Conservation (phyloP, 1,284 basidiomycete genomes). For the Irpex sp. region DNA sequence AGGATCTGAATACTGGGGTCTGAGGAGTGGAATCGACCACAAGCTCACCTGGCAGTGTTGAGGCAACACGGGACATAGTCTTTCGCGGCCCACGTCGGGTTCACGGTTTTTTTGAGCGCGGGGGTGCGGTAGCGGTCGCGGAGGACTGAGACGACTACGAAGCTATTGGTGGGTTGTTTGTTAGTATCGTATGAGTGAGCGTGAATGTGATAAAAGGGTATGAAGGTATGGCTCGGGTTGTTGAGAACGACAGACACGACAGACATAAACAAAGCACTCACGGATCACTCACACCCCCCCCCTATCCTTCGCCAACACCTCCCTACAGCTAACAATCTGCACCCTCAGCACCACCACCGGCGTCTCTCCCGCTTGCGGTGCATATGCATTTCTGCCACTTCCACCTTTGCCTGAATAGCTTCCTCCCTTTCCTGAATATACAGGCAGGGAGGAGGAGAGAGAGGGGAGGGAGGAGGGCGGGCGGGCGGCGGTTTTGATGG, state of each 20-base stretch:
- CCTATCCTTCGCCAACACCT: slow-evolving; percentile 59
- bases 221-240: neutral
- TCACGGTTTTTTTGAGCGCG: slow-evolving; percentile 76
- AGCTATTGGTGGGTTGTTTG: too few species aligned
- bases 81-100: slow-evolving; percentile 75
- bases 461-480: too few species aligned
- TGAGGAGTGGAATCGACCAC: too few species aligned
- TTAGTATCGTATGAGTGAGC: too few species aligned
- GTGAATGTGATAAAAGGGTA: neutral
- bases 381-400: slow-evolving; percentile 36
- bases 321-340: slow-evolving; percentile 61
- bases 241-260: too few species aligned
- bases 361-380: slow-evolving; percentile 56
- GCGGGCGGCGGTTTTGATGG: slow-evolving; percentile 39
- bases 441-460: slow-evolving; percentile 37
- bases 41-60: too few species aligned
- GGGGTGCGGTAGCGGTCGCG: slow-evolving; percentile 70
- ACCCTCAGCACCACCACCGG: slow-evolving; percentile 65
- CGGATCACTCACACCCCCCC: slow-evolving; percentile 74
- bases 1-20: too few species aligned
- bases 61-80: too few species aligned
- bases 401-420: too few species aligned
- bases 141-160: slow-evolving; percentile 69
- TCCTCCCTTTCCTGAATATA: slow-evolving; percentile 39
- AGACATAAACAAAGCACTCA: too few species aligned